Evolutionary conservation across 2,329 filamentous ascomycete species (phyloP), one percentile per base, ranked within the genome.

Genomic region (Cercospora sojina): DNA sequence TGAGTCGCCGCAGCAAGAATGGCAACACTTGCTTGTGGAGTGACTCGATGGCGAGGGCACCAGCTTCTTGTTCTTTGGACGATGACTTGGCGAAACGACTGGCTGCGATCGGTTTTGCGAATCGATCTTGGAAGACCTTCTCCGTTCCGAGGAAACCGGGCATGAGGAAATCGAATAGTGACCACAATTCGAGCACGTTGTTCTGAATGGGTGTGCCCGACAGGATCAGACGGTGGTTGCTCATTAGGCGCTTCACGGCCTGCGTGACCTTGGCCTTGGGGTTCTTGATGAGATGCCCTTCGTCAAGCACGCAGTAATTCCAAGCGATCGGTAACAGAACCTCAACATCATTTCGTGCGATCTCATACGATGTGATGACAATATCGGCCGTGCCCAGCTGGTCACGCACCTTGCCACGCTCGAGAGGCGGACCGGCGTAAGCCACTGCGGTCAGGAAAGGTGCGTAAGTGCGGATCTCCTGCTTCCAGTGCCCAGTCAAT

Each of bases 261-360:
- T 93, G 86, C 0, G 92, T 96, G 67, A 96, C 95, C 82, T 99
- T 99, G 1, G 96, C 93, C 77, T 95, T 96, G 3, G 95, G 93
- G 77, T 99, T 99, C 84, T 99, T 99, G 84, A 99, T 99, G 70
- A 99, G 82, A 81, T 99, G 95, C 1, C 96, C 95, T 81, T 99
- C 95, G 75, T 99, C 95, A 7, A 99, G 87, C 3, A 99, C 93
- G 64, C 95, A 91, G 77, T 99, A 99, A 77, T 99, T 99, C 93
- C 94, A 99, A 72, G 87, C 95, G 75, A 95, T 87, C 63, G 91
- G 88, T 55, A 87, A 87, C 35, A 99, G 85, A 4, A 94, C 79
- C 8, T 97, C 93, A n/a, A 90, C 88, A 75, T 99, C 95, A 71
- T 99, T 99, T 61, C 96, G 89, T 77, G 94, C 97, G 59, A 99